A percentile compares a stretch with the other conserved stretches of the same genome.
Evolutionary conservation across 495 filamentous ascomycete genomes (phyloP).

Genomic region (Sabuloglossum arenarium): DNA sequence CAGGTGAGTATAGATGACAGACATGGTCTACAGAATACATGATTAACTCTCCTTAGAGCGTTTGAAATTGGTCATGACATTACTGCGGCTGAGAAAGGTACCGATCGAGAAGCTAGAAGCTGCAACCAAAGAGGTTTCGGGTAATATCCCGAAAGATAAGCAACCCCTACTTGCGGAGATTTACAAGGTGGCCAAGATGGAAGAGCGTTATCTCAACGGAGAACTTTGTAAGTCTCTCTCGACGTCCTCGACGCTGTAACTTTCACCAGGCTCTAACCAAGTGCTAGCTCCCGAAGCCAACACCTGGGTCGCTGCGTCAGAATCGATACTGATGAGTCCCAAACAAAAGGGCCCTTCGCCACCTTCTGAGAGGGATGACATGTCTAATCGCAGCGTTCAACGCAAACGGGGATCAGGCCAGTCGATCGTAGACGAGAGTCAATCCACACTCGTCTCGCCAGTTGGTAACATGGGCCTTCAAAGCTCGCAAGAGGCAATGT

Average conservation of each 20-base stretch:
- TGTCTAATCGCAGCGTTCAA: background rate
- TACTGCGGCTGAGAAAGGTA: constrained; percentile 9
- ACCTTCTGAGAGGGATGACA: background rate
- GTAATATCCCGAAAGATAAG: constrained; percentile 12
- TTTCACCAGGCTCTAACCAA: constrained; percentile 6
- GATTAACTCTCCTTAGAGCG: constrained; percentile 13
- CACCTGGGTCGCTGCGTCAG: constrained; percentile 14
- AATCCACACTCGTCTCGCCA: background rate
- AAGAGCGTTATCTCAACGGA: constrained; percentile 28
- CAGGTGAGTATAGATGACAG: constrained; percentile 29
- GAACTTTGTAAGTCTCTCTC: constrained; percentile 25
- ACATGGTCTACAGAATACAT: background rate
- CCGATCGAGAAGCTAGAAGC: constrained; percentile 15
- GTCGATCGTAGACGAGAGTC: background rate
- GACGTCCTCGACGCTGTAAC: background rate
- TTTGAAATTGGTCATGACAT: constrained; percentile 11
- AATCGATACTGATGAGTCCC: constrained; percentile 15
- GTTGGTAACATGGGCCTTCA: background rate
- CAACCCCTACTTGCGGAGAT: constrained; percentile 27
- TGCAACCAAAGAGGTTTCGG: constrained; percentile 15
- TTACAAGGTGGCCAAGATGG: constrained; percentile 29
- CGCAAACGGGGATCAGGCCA: background rate
- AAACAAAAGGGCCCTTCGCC: constrained; percentile 13
- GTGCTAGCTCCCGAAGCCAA: constrained; percentile 10
- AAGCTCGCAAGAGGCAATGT: background rate